Evolutionary conservation across 768 basidiomycete genomes (phyloP).

Genomic region (Hypsizygus marmoreus): DNA sequence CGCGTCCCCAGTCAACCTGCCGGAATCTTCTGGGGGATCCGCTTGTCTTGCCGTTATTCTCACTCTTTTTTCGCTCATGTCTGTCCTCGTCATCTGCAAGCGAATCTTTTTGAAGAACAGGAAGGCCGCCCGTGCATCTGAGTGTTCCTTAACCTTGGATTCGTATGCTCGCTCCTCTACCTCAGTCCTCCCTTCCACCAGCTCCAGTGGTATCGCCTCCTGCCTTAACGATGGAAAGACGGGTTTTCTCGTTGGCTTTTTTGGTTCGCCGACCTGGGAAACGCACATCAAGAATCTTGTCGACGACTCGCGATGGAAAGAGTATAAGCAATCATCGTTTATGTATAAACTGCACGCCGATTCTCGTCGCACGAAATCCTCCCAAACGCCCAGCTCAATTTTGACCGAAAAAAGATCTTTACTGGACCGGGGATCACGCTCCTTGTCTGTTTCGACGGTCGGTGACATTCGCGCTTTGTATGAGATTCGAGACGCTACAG

Average conservation of each 20-base stretch:
- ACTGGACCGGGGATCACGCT: conserved; percentile 3
- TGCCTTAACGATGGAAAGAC: conserved; percentile 27
- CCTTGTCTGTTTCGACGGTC: conserved; percentile 17
- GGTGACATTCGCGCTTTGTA: conserved; percentile 10
- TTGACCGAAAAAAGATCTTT: not conserved
- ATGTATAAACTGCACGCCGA: conserved; percentile 18
- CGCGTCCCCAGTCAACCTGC: conserved; percentile 14
- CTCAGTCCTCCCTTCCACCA: conserved; percentile 15
- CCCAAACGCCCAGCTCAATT: conserved; percentile 12
- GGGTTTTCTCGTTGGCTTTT: conserved; percentile 44
- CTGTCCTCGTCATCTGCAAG: conserved; percentile 28
- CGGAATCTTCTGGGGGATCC: conserved; percentile 16
- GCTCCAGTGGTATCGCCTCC: not conserved
- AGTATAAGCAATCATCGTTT: conserved; percentile 21
- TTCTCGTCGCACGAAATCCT: conserved; percentile 14
- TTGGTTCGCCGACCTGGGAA: conserved; percentile 49
- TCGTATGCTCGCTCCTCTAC: conserved; percentile 19
- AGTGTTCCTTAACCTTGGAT: conserved; percentile 8
- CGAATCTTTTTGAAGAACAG: conserved; percentile 30
- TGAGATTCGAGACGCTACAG: conserved; percentile 6
- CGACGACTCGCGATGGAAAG: conserved; percentile 17
- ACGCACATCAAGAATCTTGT: conserved; percentile 27
- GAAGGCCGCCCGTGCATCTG: conserved; percentile 9
- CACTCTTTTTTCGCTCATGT: conserved; percentile 22
- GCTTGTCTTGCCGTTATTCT: conserved; percentile 29